A percentile compares a stretch with the other conserved stretches of the same genome.
Conservation (phyloP, 805 yeast species). For the Clavispora asparagi region DNA sequence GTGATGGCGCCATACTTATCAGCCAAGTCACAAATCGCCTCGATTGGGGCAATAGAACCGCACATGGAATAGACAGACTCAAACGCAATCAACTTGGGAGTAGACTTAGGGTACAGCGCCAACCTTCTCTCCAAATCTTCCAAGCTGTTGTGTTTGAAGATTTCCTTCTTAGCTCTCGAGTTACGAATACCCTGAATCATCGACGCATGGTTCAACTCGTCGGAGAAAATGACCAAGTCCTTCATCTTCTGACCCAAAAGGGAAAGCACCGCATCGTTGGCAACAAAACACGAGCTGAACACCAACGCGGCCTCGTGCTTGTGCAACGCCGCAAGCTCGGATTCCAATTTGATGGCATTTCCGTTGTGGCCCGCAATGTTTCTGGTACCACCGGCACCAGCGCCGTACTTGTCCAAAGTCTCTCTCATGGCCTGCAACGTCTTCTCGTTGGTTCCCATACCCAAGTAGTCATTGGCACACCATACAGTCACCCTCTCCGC, state of each 20-base stretch:
- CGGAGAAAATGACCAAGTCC: slow-evolving; percentile 87
- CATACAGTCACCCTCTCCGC: slow-evolving; percentile 91
- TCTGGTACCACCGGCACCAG: slow-evolving; percentile 99
- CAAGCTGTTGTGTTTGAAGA: slow-evolving; percentile 88
- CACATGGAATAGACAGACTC: slow-evolving; percentile 98
- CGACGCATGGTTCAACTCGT: slow-evolving; percentile 92
- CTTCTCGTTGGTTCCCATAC: slow-evolving; percentile 80
- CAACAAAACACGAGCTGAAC: slow-evolving; percentile 92
- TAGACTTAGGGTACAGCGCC: slow-evolving; percentile 73
- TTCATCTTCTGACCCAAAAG: slow-evolving; percentile 87
- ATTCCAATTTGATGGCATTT: slow-evolving; percentile 84
- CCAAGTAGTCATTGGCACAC: slow-evolving; percentile 98
- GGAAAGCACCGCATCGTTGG: slow-evolving; percentile 91
- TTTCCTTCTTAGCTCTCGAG: slow-evolving; percentile 81
- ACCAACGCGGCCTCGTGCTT: slow-evolving; percentile 93
- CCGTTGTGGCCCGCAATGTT: slow-evolving; percentile 97
- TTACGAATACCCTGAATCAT: slow-evolving; percentile 96
- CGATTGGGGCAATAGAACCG: slow-evolving; percentile 94
- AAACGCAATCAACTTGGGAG: slow-evolving; percentile 93
- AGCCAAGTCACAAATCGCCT: slow-evolving; percentile 88
- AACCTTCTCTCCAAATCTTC: slow-evolving; percentile 75
- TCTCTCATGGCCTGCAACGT: slow-evolving; percentile 73
- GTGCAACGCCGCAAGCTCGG: slow-evolving; percentile 84
- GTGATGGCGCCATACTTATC: slow-evolving; percentile 97
- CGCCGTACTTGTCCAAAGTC: slow-evolving; percentile 84